These are phyloP conservation scores for Turnera subulata DNA, from an alignment of 345 rosid genomes.

Conservation along the genomic window DNA sequence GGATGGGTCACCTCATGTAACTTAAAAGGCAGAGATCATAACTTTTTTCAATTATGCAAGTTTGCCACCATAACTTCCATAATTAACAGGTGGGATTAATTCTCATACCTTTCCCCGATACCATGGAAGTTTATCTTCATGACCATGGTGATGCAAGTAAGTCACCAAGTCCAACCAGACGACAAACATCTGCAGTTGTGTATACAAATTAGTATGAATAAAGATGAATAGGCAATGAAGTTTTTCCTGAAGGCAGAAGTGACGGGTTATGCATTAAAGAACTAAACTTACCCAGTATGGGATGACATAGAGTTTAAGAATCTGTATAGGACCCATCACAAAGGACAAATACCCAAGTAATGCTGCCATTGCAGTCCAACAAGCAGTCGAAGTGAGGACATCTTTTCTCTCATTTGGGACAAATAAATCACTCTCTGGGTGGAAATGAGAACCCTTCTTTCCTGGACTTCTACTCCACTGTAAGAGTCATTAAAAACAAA, in stretches of 20 bases:
- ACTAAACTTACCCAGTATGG: constrained; percentile 22
- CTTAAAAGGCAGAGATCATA: not conserved
- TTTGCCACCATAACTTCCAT: too few species aligned
- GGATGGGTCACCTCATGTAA: not conserved
- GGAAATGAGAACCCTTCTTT: constrained; percentile 80
- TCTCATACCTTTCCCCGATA: constrained; percentile 92
- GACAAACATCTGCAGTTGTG: constrained; percentile 50
- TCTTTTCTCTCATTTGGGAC: constrained; percentile 62
- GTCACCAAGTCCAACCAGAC: constrained; percentile 90
- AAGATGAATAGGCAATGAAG: not conserved
- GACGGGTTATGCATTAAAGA: not conserved
- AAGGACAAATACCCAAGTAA: constrained; percentile 20
- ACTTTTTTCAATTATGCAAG: too few species aligned
- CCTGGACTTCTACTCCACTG: constrained; percentile 91
- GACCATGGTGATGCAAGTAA: constrained; percentile 89
- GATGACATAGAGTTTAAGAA: constrained; percentile 28
- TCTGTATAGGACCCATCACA: constrained; percentile 21
- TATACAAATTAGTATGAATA: not conserved
- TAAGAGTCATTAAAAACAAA: not conserved
- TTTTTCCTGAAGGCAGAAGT: not conserved
- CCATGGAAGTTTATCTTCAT: constrained; percentile 85
- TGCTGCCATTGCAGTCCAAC: constrained; percentile 38
- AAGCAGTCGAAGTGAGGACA: constrained; percentile 52
- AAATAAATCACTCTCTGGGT: constrained; percentile 75
- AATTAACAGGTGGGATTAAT: too few species aligned